phyloP scores from a whole-genome alignment of 2,329 filamentous ascomycete species.

The Diaporthe batatas region DNA sequence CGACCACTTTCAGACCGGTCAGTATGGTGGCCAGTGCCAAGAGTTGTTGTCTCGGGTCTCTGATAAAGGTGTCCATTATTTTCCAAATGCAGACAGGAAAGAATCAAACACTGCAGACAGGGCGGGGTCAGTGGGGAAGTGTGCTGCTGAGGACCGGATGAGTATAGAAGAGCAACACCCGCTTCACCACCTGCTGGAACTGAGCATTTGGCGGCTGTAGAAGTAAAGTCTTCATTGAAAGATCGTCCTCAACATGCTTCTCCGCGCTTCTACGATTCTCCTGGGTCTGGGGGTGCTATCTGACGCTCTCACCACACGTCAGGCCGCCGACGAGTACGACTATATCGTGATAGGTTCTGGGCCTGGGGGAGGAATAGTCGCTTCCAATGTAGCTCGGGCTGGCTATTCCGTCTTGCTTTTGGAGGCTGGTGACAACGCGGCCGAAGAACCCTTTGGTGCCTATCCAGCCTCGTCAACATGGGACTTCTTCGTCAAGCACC shows the following conservation, averaged over 20 bases:
- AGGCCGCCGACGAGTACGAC: slow-evolving; percentile 16
- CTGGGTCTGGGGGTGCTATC: neutral
- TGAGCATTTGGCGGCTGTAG: no score
- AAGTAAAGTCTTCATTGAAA: rapidly evolving
- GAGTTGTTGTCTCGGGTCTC: neutral
- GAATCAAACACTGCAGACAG: neutral
- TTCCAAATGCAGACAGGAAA: neutral
- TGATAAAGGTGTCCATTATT: neutral
- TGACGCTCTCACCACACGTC: neutral
- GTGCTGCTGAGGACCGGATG: no score
- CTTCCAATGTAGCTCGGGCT: slow-evolving; percentile 15
- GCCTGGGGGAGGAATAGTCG: neutral
- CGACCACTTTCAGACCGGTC: neutral
- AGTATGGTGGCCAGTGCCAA: neutral
- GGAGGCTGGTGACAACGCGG: slow-evolving; percentile 8
- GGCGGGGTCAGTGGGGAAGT: neutral
- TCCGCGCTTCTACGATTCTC: neutral
- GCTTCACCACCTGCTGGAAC: rapidly evolving
- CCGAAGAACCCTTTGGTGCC: slow-evolving; percentile 7
- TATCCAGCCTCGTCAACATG: slow-evolving; percentile 50
- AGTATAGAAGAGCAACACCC: neutral
- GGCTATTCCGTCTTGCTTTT: neutral
- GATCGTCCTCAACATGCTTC: neutral
- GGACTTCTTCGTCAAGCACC: slow-evolving; percentile 70
- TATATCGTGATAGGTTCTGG: slow-evolving; percentile 24